Evolutionary conservation across 2,329 filamentous ascomycete genomes (phyloP), one percentile per base, ranked within the genome.

Genomic region (Colletotrichum tamarilloi): DNA sequence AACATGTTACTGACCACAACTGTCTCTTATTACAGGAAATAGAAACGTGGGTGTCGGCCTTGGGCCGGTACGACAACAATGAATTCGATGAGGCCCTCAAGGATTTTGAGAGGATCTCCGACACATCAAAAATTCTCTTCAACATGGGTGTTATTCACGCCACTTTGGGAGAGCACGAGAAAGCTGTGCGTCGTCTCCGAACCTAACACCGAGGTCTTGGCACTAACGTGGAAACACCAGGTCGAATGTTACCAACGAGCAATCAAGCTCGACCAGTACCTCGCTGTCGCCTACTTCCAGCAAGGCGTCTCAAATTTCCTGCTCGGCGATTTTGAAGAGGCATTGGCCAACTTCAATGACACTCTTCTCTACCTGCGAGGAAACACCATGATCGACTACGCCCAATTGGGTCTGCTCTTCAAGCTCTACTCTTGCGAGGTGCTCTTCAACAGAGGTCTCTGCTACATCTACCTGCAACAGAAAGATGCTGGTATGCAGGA

Each of bases 101-200:
- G 78, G 91, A 94, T 74, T 98, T 99, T 81, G 93, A 94, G 75
- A 90, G 88, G 77, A 98, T 99, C 79, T 89, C 93, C 74, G 97
- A 98, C 82, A 99, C 97, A 0, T 98, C 97, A 78, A 98, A 98
- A 87, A 99, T 99, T 75, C 88, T 98, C 74, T 99, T 99, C 88
- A 99, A 99, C 81, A 97, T 96, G 84, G 97, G 97, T 77, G 96
- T 99, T 52, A 98, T 99, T 78, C 94, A 98, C 86, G 97, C 97
- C 52, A 98, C 97, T 0, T 88, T 99, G 22, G 97, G 97, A 77
- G 95, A 98, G 82, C 97, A 99, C 84, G 94, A 96, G 82, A 95
- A 95, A 87, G 97, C 97, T 80, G 96, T 98, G 87, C 83, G 95
- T 88, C 55, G 19, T 64, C 49, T 30, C 6, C 32, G 24, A 63